Evolutionary conservation across 495 filamentous ascomycete genomes (phyloP).

Genomic region (Monascus purpureus): DNA sequence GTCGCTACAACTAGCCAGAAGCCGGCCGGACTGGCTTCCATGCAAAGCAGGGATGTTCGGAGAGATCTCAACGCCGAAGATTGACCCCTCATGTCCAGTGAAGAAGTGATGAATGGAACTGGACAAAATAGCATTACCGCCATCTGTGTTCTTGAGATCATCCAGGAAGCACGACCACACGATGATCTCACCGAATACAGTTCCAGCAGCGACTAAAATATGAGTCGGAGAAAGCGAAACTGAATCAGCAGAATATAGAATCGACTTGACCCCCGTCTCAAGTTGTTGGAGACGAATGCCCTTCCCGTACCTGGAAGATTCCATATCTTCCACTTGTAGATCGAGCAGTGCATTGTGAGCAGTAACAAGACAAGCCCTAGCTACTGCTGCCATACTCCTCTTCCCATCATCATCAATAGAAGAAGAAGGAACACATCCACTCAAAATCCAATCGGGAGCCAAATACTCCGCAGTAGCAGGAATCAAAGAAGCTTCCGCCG

Average conservation of each 20-base stretch:
- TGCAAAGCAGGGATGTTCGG: slow-evolving; percentile 29
- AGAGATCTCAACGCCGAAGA: slow-evolving; percentile 79
- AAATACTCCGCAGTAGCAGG: slow-evolving; percentile 21
- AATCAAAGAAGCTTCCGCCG: slow-evolving; percentile 3
- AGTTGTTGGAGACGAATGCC: slow-evolving; percentile 25
- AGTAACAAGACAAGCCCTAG: slow-evolving; percentile 43
- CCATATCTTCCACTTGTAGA: slow-evolving; percentile 13
- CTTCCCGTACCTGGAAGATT: slow-evolving; percentile 8
- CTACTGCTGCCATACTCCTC: background rate
- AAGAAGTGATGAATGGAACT: slow-evolving; percentile 53
- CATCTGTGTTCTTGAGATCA: slow-evolving; percentile 1
- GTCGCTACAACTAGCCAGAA: slow-evolving; percentile 88
- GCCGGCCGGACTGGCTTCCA: slow-evolving; percentile 25
- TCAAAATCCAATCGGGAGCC: slow-evolving; percentile 72
- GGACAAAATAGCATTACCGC: slow-evolving; percentile 4
- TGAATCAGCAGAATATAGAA: slow-evolving; percentile 76
- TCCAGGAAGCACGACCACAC: slow-evolving; percentile 60
- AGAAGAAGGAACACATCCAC: slow-evolving; percentile 39
- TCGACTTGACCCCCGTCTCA: slow-evolving; percentile 61
- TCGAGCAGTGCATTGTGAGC: slow-evolving; percentile 68
- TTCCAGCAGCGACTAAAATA: slow-evolving; percentile 72
- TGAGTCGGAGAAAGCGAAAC: slow-evolving; percentile 37
- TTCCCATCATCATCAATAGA: slow-evolving; percentile 4
- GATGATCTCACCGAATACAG: slow-evolving; percentile 84
- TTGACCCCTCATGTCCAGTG: slow-evolving; percentile 82